A percentile compares a stretch with the other conserved stretches of the same genome.
Evolutionary conservation across 805 yeast genomes (phyloP).

Genomic region (Clavispora fructus): DNA sequence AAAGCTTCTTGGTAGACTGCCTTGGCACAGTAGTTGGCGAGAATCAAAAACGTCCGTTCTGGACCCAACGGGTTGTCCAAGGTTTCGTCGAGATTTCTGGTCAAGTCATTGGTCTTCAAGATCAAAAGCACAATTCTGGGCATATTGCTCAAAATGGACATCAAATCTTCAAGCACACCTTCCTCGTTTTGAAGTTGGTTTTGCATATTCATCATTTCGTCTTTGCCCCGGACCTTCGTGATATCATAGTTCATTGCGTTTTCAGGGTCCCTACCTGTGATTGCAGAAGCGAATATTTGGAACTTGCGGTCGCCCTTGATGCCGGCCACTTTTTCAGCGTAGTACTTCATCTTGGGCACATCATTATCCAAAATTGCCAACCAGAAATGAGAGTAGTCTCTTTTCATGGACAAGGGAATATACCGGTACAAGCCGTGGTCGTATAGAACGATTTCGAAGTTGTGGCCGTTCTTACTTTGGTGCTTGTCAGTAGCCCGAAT

Average conservation of each 20-base stretch:
- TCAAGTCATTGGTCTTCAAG: conserved; percentile 89
- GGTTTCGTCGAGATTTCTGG: conserved; percentile 81
- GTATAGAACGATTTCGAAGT: conserved; percentile 86
- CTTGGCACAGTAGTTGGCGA: conserved; percentile 85
- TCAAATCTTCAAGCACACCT: conserved; percentile 65
- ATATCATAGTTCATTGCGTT: conserved; percentile 66
- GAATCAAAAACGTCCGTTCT: conserved; percentile 78
- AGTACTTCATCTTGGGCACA: conserved; percentile 57
- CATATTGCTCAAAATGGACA: conserved; percentile 70
- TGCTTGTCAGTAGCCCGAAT: conserved; percentile 41
- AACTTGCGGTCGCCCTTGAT: conserved; percentile 68
- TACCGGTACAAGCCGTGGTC: conserved; percentile 94
- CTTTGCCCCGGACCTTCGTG: conserved; percentile 43
- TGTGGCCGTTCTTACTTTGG: conserved; percentile 41
- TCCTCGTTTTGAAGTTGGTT: conserved; percentile 50
- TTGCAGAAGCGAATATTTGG: conserved; percentile 83
- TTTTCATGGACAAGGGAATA: conserved; percentile 69
- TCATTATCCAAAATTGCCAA: conserved; percentile 74
- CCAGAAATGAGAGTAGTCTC: conserved; percentile 91
- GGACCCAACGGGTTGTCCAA: conserved; percentile 80
- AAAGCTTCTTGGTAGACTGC: conserved; percentile 67
- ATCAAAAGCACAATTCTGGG: conserved; percentile 85
- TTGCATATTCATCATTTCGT: conserved; percentile 68
- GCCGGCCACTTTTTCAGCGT: conserved; percentile 76
- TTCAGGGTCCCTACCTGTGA: conserved; percentile 88